Conservation (phyloP, 305 asterid genomes). For the Plantago coronopus region DNA sequence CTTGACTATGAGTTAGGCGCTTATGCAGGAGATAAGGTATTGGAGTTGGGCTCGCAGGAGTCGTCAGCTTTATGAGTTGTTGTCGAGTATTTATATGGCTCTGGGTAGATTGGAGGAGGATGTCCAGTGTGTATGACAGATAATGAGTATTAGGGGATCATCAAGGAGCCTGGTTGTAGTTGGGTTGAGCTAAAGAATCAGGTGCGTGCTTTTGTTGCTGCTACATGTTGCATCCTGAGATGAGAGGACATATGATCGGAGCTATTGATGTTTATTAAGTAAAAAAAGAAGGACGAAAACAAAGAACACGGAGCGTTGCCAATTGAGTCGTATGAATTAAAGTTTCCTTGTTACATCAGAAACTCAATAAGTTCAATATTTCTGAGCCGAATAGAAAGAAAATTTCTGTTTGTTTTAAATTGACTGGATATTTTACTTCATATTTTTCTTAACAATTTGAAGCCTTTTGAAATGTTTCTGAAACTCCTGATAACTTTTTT, state of each 20-base stretch:
- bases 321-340: background rate
- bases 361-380: too few species aligned
- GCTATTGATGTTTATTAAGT: constrained; percentile 43
- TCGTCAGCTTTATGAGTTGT: constrained; percentile 78
- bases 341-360: too few species aligned
- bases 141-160: constrained; percentile 68
- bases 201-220: constrained; percentile 81
- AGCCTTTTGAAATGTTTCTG: too few species aligned
- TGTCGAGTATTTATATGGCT: constrained; percentile 77
- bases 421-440: too few species aligned
- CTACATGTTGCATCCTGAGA: constrained; percentile 69
- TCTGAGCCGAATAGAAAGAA: too few species aligned
- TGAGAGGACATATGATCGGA: constrained; percentile 40
- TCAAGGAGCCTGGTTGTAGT: constrained; percentile 90
- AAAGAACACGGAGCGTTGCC: background rate
- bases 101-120: constrained; percentile 58
- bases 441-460: too few species aligned
- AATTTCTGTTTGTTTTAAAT: too few species aligned
- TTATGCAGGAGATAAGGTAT: constrained; percentile 75
- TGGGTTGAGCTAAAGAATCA: constrained; percentile 83
- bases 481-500: too few species aligned
- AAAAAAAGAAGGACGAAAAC: constrained; percentile 50
- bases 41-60: constrained; percentile 72
- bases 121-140: constrained; percentile 60
- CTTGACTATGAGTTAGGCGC: constrained; percentile 75